Conservation (phyloP, 805 yeast species). For the Saturnispora kantuleensis region DNA sequence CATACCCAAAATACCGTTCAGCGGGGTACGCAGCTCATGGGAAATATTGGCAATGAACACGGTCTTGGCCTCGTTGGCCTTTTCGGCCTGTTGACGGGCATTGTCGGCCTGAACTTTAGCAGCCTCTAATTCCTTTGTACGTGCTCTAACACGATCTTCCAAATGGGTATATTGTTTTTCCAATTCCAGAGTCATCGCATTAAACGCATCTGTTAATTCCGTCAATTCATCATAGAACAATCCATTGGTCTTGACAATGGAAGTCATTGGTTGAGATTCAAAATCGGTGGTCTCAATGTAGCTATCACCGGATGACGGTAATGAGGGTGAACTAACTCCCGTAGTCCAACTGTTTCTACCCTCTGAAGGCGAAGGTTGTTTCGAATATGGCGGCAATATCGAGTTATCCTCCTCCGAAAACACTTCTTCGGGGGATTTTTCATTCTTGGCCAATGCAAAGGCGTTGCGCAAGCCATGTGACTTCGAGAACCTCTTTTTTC, state of each 20-base stretch:
- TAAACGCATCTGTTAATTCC: constrained; percentile 80
- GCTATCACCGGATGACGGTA: constrained; percentile 11
- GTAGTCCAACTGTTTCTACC: constrained; percentile 8
- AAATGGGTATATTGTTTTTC: constrained; percentile 74
- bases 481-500: constrained; percentile 7
- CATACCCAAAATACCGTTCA: constrained; percentile 94
- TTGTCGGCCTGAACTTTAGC: constrained; percentile 68
- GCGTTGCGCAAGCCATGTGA: background rate
- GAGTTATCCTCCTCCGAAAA: no score
- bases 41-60: constrained; percentile 88
- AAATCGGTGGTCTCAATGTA: background rate
- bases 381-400: background rate
- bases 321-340: constrained; percentile 7
- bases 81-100: constrained; percentile 42
- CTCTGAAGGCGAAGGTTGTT: background rate
- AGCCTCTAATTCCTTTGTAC: constrained; percentile 82
- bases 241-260: constrained; percentile 24
- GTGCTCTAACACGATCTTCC: constrained; percentile 77
- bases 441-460: background rate
- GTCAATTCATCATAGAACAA: constrained; percentile 75
- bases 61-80: constrained; percentile 94
- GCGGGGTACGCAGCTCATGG: constrained; percentile 89
- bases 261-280: constrained; percentile 13
- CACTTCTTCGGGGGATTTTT: no score
- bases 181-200: constrained; percentile 82